Base-by-base conservation (phyloP, 768 basidiomycete species). In the Sistotremastrum suecicum region DNA sequence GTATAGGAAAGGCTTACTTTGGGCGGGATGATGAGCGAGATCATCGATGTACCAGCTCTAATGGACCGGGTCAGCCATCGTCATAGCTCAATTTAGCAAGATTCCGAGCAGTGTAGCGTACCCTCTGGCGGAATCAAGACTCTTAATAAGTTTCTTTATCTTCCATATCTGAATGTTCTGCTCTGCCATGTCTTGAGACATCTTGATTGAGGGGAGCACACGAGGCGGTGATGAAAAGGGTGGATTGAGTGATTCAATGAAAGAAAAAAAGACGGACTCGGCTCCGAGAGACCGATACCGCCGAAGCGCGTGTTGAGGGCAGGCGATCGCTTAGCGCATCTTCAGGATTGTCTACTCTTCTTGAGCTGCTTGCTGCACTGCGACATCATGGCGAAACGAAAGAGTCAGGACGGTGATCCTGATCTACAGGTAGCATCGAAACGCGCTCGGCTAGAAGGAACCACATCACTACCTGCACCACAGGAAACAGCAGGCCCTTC, bases 161-260 rank as follows among this genome's bases (percentile, higher is more conserved):
- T 95, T 91, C 92, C 87, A 85, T 80, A 91, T 86, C 74, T 89
- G 86, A 60, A 91, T 92, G 62, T 91, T 92, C 68, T 90, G 86
- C 69, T 92, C 89, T 61, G 88, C 88, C 52, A 65, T 65, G 62
- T 86, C 84, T 68, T 80, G 80, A 72, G 76, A 82, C 82, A 84
- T 85, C 55, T 60, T 80, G 71, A 64, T 62, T 60, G 36, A 6
- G 9, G 36, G 30, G 38, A 33, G 47, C 39, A 39, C 33, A 37
- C 33, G 42, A 48, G 36, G 42, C 47, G 46, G 45, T 47, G 42
- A 31, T 41, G 38, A 33, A 45, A 44, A 33, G 45, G 38, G 34
- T 46, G 41, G 31, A 42, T 42, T 42, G 34, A 40, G 29, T 29
- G 20, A 37, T 9, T 45, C 38, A 30, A 31, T 34, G 29, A 32